Conservation (phyloP, 495 filamentous ascomycete genomes). For the Aspergillus leporis region DNA sequence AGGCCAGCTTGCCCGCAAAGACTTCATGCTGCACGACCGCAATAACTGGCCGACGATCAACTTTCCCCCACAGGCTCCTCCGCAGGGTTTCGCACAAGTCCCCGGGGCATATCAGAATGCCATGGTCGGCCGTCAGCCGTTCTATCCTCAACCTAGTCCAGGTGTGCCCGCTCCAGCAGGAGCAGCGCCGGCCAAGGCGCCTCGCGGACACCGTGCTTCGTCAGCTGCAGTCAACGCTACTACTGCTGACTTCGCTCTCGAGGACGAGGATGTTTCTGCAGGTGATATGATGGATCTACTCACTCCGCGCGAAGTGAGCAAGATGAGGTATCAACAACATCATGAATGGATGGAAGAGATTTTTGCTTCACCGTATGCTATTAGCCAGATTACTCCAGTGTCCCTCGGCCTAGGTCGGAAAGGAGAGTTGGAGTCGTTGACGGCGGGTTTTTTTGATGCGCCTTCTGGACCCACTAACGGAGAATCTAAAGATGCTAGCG, state of each 20-base stretch:
- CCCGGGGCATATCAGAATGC: constrained; percentile 32
- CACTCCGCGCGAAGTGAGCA: constrained; percentile 83
- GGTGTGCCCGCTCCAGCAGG: constrained; percentile 29
- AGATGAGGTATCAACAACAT: constrained; percentile 84
- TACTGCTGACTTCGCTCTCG: constrained; percentile 58
- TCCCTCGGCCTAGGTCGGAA: constrained; percentile 85
- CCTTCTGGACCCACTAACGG: constrained; percentile 36
- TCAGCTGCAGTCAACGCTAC: constrained; percentile 37
- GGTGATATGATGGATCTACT: constrained; percentile 87
- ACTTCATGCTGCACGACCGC: constrained; percentile 90
- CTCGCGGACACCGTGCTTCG: constrained; percentile 40
- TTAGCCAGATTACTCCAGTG: constrained; percentile 78
- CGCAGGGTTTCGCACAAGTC: constrained; percentile 39
- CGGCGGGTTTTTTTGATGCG: constrained; percentile 74
- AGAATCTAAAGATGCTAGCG: constrained; percentile 37
- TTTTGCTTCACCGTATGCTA: constrained; percentile 81
- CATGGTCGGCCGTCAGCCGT: constrained; percentile 37
- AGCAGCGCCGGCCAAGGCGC: constrained; percentile 33
- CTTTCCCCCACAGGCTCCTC: constrained; percentile 55
- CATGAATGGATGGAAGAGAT: constrained; percentile 99
- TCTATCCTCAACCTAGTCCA: constrained; percentile 38
- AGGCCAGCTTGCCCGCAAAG: constrained; percentile 82
- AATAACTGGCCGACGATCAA: constrained; percentile 85
- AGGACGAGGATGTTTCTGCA: constrained; percentile 83
- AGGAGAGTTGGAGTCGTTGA: constrained; percentile 80